Evolutionary conservation across 306 rosid species (phyloP).

Genomic region (Ormosia emarginata): DNA sequence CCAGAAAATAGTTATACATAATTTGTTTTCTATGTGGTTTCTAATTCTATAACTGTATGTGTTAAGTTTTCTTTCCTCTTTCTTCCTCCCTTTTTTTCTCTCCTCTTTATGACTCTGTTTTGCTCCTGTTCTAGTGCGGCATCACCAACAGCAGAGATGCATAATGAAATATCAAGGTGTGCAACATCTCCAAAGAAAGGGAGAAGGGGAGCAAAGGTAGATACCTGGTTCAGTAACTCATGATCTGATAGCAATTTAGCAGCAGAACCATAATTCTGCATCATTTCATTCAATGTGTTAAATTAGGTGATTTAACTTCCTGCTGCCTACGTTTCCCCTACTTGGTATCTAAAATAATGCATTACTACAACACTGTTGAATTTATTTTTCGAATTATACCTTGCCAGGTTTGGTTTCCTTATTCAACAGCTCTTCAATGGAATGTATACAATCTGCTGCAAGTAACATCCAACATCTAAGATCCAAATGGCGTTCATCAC

Average conservation of each 20-base stretch:
- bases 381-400: slow-evolving; percentile 39
- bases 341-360: neutral
- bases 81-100: neutral
- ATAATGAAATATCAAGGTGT: slow-evolving; percentile 16
- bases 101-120: neutral
- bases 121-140: neutral
- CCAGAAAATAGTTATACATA: neutral
- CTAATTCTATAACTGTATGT: neutral
- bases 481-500: slow-evolving; percentile 87
- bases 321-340: neutral
- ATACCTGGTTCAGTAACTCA: slow-evolving; percentile 80
- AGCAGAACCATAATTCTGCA: slow-evolving; percentile 67
- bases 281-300: slow-evolving; percentile 22
- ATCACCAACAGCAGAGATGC: neutral
- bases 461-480: slow-evolving; percentile 97
- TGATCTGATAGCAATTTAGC: slow-evolving; percentile 67
- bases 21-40: slow-evolving; percentile 1
- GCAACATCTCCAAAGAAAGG: slow-evolving; percentile 16
- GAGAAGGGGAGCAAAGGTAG: neutral
- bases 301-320: neutral
- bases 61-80: neutral
- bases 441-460: slow-evolving; percentile 87
- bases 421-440: slow-evolving; percentile 54
- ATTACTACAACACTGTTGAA: neutral
- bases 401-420: slow-evolving; percentile 46